These are phyloP conservation scores for Echria macrotheca DNA, from an alignment of 495 filamentous ascomycete species.

Conservation along the genomic window DNA sequence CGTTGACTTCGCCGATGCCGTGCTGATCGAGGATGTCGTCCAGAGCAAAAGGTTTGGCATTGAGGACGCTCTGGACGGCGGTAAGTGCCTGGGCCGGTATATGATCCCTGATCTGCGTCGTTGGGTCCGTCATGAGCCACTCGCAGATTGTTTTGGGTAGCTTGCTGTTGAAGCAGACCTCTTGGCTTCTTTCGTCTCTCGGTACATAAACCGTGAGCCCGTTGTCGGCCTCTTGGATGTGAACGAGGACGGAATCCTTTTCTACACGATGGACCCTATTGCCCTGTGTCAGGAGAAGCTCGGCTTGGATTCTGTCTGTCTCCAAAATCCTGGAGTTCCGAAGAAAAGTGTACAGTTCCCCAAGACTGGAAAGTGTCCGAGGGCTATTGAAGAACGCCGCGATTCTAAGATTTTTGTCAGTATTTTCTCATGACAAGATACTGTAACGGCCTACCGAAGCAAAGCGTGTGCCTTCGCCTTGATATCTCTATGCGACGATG, in stretches of 20 bases:
- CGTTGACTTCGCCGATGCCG: background rate
- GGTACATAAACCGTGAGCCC: slow-evolving; percentile 37
- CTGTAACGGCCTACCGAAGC: slow-evolving; percentile 25
- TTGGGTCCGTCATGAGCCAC: slow-evolving; percentile 33
- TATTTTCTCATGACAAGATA: background rate
- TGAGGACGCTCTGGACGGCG: slow-evolving; percentile 4
- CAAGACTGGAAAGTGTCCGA: slow-evolving; percentile 11
- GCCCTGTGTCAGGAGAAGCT: slow-evolving; percentile 17
- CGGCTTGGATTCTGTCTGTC: slow-evolving; percentile 28
- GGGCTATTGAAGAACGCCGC: slow-evolving; percentile 34
- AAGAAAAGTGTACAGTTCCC: slow-evolving; percentile 27
- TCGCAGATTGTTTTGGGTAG: slow-evolving; percentile 28
- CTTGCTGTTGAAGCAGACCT: slow-evolving; percentile 27
- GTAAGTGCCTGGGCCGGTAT: background rate
- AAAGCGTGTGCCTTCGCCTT: slow-evolving; percentile 33
- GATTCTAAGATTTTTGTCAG: slow-evolving; percentile 20
- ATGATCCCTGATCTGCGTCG: slow-evolving; percentile 13
- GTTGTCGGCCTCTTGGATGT: slow-evolving; percentile 25
- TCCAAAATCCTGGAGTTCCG: slow-evolving; percentile 19
- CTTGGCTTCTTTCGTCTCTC: slow-evolving; percentile 23
- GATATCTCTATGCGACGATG: slow-evolving; percentile 22
- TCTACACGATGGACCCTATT: slow-evolving; percentile 15
- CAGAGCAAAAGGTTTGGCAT: background rate
- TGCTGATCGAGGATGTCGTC: slow-evolving; percentile 1
- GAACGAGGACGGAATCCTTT: slow-evolving; percentile 17